Percentiles rank a stretch among this genome's conserved stretches.
phyloP scores from a whole-genome alignment of 129 eudicot species.

The Artemisia tridentata region DNA sequence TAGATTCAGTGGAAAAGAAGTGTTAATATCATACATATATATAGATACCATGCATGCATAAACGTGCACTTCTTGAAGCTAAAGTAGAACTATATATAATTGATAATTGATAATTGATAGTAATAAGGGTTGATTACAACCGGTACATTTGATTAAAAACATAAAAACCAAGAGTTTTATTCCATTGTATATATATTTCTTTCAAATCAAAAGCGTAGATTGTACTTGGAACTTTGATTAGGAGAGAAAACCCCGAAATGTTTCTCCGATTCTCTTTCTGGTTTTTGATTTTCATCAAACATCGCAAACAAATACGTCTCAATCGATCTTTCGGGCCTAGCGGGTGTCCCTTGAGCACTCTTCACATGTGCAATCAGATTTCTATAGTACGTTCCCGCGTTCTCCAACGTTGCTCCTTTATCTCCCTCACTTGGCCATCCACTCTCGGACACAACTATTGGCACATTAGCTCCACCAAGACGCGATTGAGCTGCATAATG shows the following conservation, averaged over 20 bases:
- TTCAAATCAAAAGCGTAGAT: slow-evolving; percentile 17
- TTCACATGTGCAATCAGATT: slow-evolving; percentile 40
- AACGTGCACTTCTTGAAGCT: too few species aligned
- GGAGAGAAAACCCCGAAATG: slow-evolving; percentile 51
- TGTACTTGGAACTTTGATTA: slow-evolving; percentile 33
- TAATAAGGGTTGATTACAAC: too few species aligned
- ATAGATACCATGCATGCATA: too few species aligned
- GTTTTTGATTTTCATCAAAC: slow-evolving; percentile 51
- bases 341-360: slow-evolving; percentile 37
- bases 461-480: slow-evolving; percentile 35
- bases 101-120: too few species aligned
- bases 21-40: too few species aligned
- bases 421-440: slow-evolving; percentile 73
- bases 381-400: slow-evolving; percentile 39
- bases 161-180: background rate
- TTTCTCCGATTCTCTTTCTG: slow-evolving; percentile 24
- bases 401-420: slow-evolving; percentile 12
- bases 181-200: background rate
- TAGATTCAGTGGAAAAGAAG: too few species aligned
- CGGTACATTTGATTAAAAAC: background rate
- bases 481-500: slow-evolving; percentile 39
- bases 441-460: slow-evolving; percentile 60
- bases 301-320: slow-evolving; percentile 55
- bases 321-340: slow-evolving; percentile 36
- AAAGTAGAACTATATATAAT: too few species aligned